Conservation (phyloP, 1,139 yeast species). For the Arxiozyma slooffiae region DNA sequence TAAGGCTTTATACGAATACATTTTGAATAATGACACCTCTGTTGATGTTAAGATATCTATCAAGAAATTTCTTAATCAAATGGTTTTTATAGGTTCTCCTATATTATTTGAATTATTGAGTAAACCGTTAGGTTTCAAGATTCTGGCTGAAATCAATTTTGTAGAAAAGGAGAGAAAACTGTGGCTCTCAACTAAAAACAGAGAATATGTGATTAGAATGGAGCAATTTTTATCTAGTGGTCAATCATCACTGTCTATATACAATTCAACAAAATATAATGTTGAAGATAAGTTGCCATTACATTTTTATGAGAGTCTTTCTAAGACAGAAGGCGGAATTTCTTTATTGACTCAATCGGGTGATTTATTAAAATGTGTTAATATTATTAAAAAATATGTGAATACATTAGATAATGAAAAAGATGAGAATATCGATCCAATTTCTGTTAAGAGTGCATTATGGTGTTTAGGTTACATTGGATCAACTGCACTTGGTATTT, state of each 20-base stretch:
- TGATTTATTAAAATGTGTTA: conserved; percentile 38
- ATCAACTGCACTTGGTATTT: conserved; percentile 56
- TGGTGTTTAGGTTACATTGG: conserved; percentile 89
- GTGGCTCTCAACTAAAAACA: conserved; percentile 48
- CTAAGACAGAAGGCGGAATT: conserved; percentile 75
- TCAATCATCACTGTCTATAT: conserved; percentile 2
- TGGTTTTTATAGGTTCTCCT: conserved; percentile 31
- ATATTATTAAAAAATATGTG: conserved; percentile 33
- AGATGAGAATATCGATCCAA: conserved; percentile 22
- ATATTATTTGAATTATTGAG: conserved; percentile 47
- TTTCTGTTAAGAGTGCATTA: conserved; percentile 59
- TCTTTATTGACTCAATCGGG: conserved; percentile 40
- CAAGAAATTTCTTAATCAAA: conserved; percentile 25
- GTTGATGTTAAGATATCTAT: conserved; percentile 18
- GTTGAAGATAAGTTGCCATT: conserved; percentile 37
- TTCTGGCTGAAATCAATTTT: conserved; percentile 42
- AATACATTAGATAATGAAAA: not conserved
- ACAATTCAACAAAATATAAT: not conserved
- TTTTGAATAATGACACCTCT: conserved; percentile 36
- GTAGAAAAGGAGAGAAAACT: conserved; percentile 48
- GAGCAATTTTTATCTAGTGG: conserved; percentile 32
- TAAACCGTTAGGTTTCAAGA: conserved; percentile 46
- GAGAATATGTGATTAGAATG: conserved; percentile 42
- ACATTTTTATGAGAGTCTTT: conserved; percentile 72
- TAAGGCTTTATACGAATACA: conserved; percentile 37